Base-by-base conservation (phyloP, 768 basidiomycete genomes). In the Pleurotus pulmonarius region DNA sequence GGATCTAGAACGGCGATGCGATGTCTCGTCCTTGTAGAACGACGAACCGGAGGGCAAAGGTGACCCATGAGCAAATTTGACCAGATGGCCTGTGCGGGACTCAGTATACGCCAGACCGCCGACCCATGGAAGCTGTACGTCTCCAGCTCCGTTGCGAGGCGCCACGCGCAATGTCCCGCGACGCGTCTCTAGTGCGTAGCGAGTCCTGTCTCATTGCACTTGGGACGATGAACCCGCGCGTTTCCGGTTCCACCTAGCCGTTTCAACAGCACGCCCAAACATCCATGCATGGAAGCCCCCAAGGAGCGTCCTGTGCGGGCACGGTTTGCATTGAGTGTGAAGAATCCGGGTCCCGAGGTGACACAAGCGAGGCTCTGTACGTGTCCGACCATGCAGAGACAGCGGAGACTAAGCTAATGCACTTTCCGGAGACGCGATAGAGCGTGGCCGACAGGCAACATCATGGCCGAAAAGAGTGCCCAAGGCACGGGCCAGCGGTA, bases 351-450 rank as follows among this genome's bases (percentile, higher is more conserved):
- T 77, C 80, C 81, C 79, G 76, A 82, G 80, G 75, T 68, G 64
- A 72, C 64, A 70, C 81, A 77, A 66, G 73, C 76, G 67, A 63
- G 72, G 73, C 71, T 71, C 70, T 79, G 81, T 78, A 24, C 56
- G 79, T 75, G 46, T 57, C 64, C 61, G 57, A 58, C 54, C 44
- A 43, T 40, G 60, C 58, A 56, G 58, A 56, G 49, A 56, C 58
- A 58, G 52, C 56, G 66, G 62, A 63, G 54, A 49, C 55, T 67
- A 58, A 64, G 63, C 55, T 59, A 54, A 61, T 56, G 66, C 66
- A 74, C 82, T 67, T 83, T 80, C 83, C 75, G 83, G 67, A 83
- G 79, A 77, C 53, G 75, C 77, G 75, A 73, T 76, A 44, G 44
- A 64, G 70, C 65, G 66, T 59, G 56, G 49, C 56, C 49, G 6